These are phyloP conservation scores for Pseudonitzschia delicatissima DNA, from an alignment of 108 stramenopile species.

Conservation along the genomic window DNA sequence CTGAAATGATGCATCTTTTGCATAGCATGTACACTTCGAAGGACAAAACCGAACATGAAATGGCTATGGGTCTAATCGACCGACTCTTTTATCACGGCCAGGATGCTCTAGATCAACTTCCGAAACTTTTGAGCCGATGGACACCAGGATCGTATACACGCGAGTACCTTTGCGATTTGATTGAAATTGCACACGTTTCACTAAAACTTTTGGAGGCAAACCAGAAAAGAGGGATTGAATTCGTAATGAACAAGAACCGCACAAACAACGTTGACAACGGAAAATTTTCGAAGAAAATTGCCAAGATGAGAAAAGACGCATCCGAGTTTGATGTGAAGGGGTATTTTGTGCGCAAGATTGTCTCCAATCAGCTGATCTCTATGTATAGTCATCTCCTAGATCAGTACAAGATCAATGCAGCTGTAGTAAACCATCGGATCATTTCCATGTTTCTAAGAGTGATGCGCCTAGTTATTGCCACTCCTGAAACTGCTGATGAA, in stretches of 20 bases:
- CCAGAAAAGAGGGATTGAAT: conserved; percentile 22
- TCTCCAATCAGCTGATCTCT: conserved; percentile 70
- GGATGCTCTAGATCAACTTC: conserved; percentile 79
- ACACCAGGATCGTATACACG: conserved; percentile 63
- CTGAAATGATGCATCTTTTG: conserved; percentile 82
- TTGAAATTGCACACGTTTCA: conserved; percentile 69
- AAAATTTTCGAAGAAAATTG: conserved; percentile 13
- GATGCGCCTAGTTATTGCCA: conserved; percentile 49
- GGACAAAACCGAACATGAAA: conserved; percentile 76
- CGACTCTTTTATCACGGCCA: conserved; percentile 65
- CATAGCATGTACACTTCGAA: conserved; percentile 63
- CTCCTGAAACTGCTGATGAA: conserved; percentile 32
- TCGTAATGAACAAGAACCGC: conserved; percentile 38
- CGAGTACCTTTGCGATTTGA: conserved; percentile 82
- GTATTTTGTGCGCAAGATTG: conserved; percentile 69
- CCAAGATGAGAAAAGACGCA: conserved; percentile 61
- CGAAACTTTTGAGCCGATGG: conserved; percentile 69
- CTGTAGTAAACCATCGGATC: conserved; percentile 77
- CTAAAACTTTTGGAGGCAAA: conserved; percentile 75
- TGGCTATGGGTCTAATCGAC: conserved; percentile 84
- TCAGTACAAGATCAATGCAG: conserved; percentile 71
- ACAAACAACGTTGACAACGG: conserved; percentile 23
- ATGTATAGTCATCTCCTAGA: conserved; percentile 81
- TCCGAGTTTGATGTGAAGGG: conserved; percentile 67
- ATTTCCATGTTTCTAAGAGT: conserved; percentile 72